These are phyloP conservation scores for Irpex sp. DNA, from an alignment of 1,284 basidiomycete species.

Conservation along the genomic window DNA sequence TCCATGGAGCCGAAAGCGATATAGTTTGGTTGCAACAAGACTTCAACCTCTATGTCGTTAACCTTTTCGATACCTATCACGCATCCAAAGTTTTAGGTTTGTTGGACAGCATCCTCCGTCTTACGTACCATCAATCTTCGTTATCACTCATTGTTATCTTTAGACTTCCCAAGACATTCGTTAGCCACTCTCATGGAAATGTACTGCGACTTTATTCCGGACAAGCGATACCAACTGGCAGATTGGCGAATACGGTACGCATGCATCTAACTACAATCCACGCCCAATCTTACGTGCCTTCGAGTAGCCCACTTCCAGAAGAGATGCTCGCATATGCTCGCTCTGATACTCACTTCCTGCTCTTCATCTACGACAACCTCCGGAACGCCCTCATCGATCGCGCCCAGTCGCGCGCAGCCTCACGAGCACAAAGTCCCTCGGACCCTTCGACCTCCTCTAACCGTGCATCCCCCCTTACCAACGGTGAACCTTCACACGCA, in stretches of 20 bases:
- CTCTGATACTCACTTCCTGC: slow-evolving; percentile 92
- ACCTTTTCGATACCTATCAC: slow-evolving; percentile 95
- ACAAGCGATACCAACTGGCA: slow-evolving; percentile 95
- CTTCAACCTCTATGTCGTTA: slow-evolving; percentile 91
- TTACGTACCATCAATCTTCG: neutral
- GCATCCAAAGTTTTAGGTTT: slow-evolving; percentile 83
- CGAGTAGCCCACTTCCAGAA: slow-evolving; percentile 70
- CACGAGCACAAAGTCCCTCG: slow-evolving; percentile 27
- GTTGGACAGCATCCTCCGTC: slow-evolving; percentile 13
- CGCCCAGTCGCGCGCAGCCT: slow-evolving; percentile 37
- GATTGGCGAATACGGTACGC: slow-evolving; percentile 91
- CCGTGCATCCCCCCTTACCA: neutral
- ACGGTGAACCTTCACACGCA: slow-evolving; percentile 22
- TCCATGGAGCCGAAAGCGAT: slow-evolving; percentile 95
- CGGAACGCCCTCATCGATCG: slow-evolving; percentile 81
- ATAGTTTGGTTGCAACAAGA: slow-evolving; percentile 96
- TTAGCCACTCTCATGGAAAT: slow-evolving; percentile 85
- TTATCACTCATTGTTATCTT: slow-evolving; percentile 3
- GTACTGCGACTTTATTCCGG: slow-evolving; percentile 89
- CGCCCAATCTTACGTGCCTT: neutral
- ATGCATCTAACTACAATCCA: no score
- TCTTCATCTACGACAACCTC: slow-evolving; percentile 93
- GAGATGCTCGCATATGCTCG: slow-evolving; percentile 94
- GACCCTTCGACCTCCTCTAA: slow-evolving; percentile 14
- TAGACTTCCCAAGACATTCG: slow-evolving; percentile 80